These are phyloP conservation scores for Magnusiomyces suaveolens DNA, from an alignment of 1,139 yeast genomes.

Conservation along the genomic window DNA sequence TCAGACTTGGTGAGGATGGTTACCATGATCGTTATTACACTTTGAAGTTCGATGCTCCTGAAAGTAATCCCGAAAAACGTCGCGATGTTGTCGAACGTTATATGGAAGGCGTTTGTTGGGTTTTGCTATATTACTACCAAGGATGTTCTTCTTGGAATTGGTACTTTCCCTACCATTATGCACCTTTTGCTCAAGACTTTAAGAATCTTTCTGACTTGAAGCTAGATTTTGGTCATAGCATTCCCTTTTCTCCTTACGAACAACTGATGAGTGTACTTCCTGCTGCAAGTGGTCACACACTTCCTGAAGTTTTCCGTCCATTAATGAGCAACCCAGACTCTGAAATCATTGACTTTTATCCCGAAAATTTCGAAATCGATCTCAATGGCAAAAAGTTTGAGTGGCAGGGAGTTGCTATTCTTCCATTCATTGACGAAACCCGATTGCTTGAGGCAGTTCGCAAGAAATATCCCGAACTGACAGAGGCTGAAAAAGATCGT, in stretches of 20 bases:
- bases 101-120: constrained; percentile 96
- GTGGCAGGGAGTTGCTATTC: constrained; percentile 88
- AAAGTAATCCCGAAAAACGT: constrained; percentile 46
- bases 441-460: constrained; percentile 60
- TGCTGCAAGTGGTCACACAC: constrained; percentile 87
- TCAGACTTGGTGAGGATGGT: constrained; percentile 79
- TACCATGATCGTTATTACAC: constrained; percentile 73
- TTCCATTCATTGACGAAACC: constrained; percentile 85
- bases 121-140: constrained; percentile 81
- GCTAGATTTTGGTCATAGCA: constrained; percentile 56
- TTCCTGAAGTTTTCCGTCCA: constrained; percentile 75
- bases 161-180: constrained; percentile 96
- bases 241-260: constrained; percentile 87
- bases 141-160: constrained; percentile 99
- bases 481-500: constrained; percentile 60
- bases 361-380: constrained; percentile 79
- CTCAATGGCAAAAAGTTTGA: constrained; percentile 93
- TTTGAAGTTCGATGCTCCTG: constrained; percentile 55
- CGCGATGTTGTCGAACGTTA: constrained; percentile 61
- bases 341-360: constrained; percentile 85
- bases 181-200: constrained; percentile 93
- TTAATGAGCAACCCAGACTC: constrained; percentile 75
- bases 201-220: constrained; percentile 49
- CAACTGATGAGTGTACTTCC: constrained; percentile 97
- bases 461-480: constrained; percentile 51